A percentile compares a stretch with the other conserved stretches of the same genome.
These are phyloP conservation scores for Cyphellophora europaea DNA, from an alignment of 2,329 filamentous ascomycete species.

Conservation along the genomic window DNA sequence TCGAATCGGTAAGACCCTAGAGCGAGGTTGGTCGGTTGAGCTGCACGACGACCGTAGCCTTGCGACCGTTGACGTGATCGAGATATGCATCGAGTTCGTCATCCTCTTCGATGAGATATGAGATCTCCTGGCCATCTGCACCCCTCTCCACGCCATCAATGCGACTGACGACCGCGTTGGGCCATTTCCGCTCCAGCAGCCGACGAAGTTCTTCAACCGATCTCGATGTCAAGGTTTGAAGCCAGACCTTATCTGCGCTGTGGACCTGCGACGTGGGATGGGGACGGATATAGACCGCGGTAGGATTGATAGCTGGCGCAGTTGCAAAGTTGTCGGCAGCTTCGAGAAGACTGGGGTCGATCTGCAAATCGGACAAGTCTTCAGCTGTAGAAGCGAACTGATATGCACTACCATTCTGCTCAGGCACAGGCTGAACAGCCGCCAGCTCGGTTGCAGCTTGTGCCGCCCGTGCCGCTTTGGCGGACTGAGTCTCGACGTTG, in stretches of 20 bases:
- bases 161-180: constrained; percentile 47
- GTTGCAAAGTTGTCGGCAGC: constrained; percentile 42
- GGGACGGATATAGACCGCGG: constrained; percentile 61
- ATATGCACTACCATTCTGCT: constrained; percentile 21
- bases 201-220: constrained; percentile 55
- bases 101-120: constrained; percentile 58
- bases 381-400: constrained; percentile 6
- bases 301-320: constrained; percentile 25
- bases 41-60: constrained; percentile 43
- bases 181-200: constrained; percentile 52
- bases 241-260: constrained; percentile 46
- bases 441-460: background rate
- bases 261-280: constrained; percentile 52
- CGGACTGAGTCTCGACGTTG: background rate
- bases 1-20: too few species aligned
- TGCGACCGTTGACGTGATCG: constrained; percentile 49
- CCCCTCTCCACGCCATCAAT: constrained; percentile 59
- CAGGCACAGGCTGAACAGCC: constrained; percentile 2
- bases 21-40: too few species aligned
- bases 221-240: constrained; percentile 50
- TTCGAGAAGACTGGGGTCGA: constrained; percentile 53
- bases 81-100: constrained; percentile 65
- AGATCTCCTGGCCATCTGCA: constrained; percentile 46
- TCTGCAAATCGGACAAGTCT: constrained; percentile 44
- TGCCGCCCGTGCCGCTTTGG: background rate